A percentile compares a stretch with the other conserved stretches of the same genome.
phyloP scores from a whole-genome alignment of 116 monocot genomes.

The Iris pallida region DNA sequence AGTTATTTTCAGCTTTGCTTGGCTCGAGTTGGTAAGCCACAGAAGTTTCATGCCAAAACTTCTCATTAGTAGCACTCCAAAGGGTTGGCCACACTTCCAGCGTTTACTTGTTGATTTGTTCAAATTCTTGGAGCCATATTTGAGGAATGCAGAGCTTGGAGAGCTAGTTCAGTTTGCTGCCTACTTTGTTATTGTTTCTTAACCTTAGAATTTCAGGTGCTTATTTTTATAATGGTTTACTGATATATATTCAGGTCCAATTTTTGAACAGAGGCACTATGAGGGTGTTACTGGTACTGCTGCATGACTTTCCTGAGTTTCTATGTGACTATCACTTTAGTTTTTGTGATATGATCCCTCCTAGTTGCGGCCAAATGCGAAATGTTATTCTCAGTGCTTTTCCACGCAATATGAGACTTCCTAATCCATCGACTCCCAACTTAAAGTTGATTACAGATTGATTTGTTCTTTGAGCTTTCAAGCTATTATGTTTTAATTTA shows the following conservation, averaged over 20 bases:
- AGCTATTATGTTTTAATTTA: neutral
- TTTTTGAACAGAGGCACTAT: constrained; percentile 87
- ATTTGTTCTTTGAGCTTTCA: neutral
- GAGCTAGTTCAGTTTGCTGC: constrained; percentile 71
- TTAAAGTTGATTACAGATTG: constrained; percentile 49
- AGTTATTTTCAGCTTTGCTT: no score
- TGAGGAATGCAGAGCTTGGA: constrained; percentile 80
- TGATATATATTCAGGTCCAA: constrained; percentile 44
- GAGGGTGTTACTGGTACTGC: constrained; percentile 80
- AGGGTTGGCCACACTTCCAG: constrained; percentile 93
- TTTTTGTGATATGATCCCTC: constrained; percentile 96
- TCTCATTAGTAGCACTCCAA: constrained; percentile 51
- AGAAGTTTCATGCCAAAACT: constrained; percentile 94
- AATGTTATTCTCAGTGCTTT: constrained; percentile 99
- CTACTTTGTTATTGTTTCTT: constrained; percentile 1
- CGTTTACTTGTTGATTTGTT: constrained; percentile 86
- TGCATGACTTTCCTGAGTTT: constrained; percentile 98
- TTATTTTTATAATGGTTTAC: neutral
- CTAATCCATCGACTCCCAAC: constrained; percentile 95
- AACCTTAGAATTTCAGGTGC: no score
- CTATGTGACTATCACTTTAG: constrained; percentile 97
- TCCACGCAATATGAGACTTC: constrained; percentile 94
- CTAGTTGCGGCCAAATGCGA: constrained; percentile 93
- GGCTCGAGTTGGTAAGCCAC: no score
- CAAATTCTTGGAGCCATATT: constrained; percentile 26